Conservation (phyloP, 176 grass and related monocot genomes). For the Elymus sibiricus region DNA sequence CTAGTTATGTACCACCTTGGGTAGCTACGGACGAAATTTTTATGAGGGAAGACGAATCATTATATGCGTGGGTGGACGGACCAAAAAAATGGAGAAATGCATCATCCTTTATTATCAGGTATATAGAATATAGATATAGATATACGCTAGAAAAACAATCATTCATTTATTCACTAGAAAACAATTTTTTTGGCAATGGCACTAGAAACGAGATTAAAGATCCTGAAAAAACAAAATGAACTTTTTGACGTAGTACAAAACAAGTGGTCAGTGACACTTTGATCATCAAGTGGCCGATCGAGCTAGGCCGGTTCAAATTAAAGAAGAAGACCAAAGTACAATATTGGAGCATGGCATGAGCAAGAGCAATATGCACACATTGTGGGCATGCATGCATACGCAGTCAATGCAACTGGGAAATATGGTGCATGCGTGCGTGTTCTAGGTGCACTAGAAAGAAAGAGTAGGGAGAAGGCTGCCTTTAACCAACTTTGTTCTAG, state of each 20-base stretch:
- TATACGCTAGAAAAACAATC: neutral
- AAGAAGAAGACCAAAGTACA: slow-evolving; percentile 4
- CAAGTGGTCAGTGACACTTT: neutral
- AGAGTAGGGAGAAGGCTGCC: neutral
- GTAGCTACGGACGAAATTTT: too few relatives aligned
- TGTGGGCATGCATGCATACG: neutral
- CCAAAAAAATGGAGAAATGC: too few relatives aligned
- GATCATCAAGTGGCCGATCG: neutral
- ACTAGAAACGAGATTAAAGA: neutral
- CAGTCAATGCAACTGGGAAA: neutral
- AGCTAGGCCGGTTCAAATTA: neutral
- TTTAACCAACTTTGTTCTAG: slow-evolving; percentile 41
- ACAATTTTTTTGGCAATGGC: too few relatives aligned
- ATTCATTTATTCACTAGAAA: neutral
- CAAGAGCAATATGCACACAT: neutral
- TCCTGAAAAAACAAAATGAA: neutral
- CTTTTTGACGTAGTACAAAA: neutral
- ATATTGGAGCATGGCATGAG: neutral
- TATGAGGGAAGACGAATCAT: too few relatives aligned
- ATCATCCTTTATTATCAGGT: too few relatives aligned
- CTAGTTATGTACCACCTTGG: too few relatives aligned
- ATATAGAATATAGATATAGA: too few relatives aligned
- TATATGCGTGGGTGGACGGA: too few relatives aligned
- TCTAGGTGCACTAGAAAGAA: neutral
- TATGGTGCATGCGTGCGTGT: slow-evolving; percentile 1